Evolutionary conservation across 768 basidiomycete genomes (phyloP), one percentile per base, ranked within the genome.

Genomic region (Podaxis sp.): DNA sequence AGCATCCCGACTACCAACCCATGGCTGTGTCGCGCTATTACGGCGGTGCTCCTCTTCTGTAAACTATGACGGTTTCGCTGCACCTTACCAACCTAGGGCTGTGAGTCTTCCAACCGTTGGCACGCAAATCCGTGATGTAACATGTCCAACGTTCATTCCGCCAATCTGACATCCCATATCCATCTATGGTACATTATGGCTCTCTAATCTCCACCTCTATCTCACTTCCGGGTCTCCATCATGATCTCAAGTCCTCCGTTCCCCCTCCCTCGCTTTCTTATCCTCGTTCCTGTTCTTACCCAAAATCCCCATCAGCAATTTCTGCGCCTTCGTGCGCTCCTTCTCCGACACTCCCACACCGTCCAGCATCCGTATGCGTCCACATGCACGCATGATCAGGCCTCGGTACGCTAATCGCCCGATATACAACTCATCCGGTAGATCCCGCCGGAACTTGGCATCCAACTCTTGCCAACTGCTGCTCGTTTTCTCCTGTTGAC

Each of bases 391-490:
- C 91, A 96, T 94, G 52, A 96, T 80, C 60, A 95, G 79, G 44
- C 95, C 95, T 50, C 96, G 88, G 76, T 98, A 99, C 50, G 87
- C 91, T 36, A 96, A 80, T 44, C 96, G 86, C 24, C 91, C 91
- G 53, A 91, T 84, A 73, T 98, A 98, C 73, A 84, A 85, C 55
- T 84, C 88, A 76, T 98, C 92, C 54, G 96, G 96, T 54, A 99
- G 82, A 66, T 91, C 89, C 71, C 90, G 88, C 20, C 96, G 87
- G 81, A 96, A 98, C 71, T 89, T 89, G 15, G 79, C 77, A 75
- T 98, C 96, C 73, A 93, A 77, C 66, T 87, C 87, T 67, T 85
- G 79, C 93, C 94, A 97, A 55, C 66, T 66, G 68, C 68, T 70
- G 53, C 65, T 67, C 63, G 55, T 68, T 63, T 66, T 69, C 60